Percentiles rank a stretch among this genome's conserved stretches.
Conservation (phyloP, 2,329 filamentous ascomycete genomes). For the Bipolaris cookei region DNA sequence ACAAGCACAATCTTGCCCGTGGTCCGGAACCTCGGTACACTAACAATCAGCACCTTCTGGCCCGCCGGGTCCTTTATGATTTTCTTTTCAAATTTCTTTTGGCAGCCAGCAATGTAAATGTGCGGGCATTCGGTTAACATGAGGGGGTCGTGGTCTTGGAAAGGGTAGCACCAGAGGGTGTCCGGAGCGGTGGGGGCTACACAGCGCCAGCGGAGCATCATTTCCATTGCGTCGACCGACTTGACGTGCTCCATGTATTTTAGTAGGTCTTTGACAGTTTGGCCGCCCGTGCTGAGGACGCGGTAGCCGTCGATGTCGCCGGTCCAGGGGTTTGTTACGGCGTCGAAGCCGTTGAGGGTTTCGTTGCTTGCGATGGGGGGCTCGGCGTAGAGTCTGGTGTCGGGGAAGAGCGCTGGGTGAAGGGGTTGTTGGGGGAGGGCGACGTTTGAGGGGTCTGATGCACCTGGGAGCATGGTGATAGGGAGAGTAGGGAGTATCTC, state of each 20-base stretch:
- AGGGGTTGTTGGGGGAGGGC: constrained; percentile 92
- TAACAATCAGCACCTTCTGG: constrained; percentile 77
- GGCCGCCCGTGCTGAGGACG: constrained; percentile 83
- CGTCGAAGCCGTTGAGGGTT: constrained; percentile 76
- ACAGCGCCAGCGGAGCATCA: constrained; percentile 90
- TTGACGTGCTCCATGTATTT: constrained; percentile 85
- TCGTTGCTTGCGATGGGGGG: constrained; percentile 50
- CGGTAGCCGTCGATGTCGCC: constrained; percentile 90
- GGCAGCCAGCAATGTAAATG: constrained; percentile 87
- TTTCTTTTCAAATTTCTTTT: constrained; percentile 76
- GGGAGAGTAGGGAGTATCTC: constrained; percentile 84
- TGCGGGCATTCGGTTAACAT: constrained; percentile 86
- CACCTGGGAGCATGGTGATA: constrained; percentile 85
- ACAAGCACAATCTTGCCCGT: constrained; percentile 82
- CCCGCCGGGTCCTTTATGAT: constrained; percentile 69
- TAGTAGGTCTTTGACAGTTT: constrained; percentile 92
- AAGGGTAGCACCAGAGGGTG: constrained; percentile 95
- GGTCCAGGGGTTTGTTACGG: constrained; percentile 91
- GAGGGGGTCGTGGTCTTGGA: constrained; percentile 91
- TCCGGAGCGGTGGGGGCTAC: constrained; percentile 93
- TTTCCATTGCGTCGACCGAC: constrained; percentile 88
- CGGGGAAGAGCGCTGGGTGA: constrained; percentile 88
- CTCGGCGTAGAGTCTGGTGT: constrained; percentile 70
- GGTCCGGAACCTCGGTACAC: constrained; percentile 80
- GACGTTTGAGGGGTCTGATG: constrained; percentile 84